Base-by-base conservation (phyloP, 768 basidiomycete species). In the Terana coerulea region DNA sequence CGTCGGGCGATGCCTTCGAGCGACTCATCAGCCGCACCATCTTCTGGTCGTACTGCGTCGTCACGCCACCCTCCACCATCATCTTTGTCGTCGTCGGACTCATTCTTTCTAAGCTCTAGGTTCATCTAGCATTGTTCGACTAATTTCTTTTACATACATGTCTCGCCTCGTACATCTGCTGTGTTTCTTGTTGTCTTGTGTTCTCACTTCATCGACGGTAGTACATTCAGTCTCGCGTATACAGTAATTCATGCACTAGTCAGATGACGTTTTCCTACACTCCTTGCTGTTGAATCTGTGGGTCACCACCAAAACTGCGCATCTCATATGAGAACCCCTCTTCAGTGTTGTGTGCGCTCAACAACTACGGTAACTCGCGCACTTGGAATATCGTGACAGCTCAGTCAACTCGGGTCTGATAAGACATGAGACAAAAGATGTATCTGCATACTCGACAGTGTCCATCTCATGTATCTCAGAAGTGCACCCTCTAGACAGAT, bases 1-100 rank as follows among this genome's bases (percentile, higher is more conserved):
- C 86, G 1, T 86, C 74, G 0, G 89, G 91, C 2, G 91, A 91
- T 61, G 84, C 90, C 0, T 98, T 98, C 63, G 95, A 98, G 70
- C 76, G 92, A 1, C 76, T 98, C 30, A 88, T 97, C 65, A 86
- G 84, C 53, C 79, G 90, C 47, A 98, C 95, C 0, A 91, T 98
- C 53, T 93, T 93, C 65, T 94, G 92, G 91, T 78, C 86, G 2
- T 98, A 95, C 63, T 93, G 90, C 59, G 70, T 92, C 29, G 72
- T 94, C 50, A 95, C 94, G 0, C 93, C 94, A 2, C 88, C 90
- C 2, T 75, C 86, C n/a, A 91, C 84, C 48, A 82, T 93, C 49
- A 61, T 74, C 15, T 86, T 84, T 61, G 88, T 95, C 43, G 77
- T 95, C 37, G 62, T 90, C 24, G 92, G 88, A 1, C 67, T 95